These are phyloP conservation scores for Fusarium neocosmosporiellum DNA, from an alignment of 2,329 filamentous ascomycete species.

Conservation along the genomic window DNA sequence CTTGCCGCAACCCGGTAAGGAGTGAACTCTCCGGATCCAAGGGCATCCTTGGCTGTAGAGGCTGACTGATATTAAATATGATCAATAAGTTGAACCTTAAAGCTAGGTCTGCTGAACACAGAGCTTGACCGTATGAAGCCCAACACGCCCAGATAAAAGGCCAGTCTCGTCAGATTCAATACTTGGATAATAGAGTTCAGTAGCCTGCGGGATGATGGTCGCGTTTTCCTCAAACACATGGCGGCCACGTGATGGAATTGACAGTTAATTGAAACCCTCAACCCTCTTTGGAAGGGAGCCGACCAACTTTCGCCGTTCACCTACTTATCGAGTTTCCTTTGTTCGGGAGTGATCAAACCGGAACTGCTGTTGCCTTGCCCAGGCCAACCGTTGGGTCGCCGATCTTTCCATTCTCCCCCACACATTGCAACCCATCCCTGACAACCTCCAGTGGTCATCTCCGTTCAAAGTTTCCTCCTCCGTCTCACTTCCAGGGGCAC, in stretches of 20 bases:
- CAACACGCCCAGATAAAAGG: not conserved
- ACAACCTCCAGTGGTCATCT: not conserved
- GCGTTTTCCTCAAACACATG: not conserved
- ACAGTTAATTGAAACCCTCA: not conserved
- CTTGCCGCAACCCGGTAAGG: not conserved
- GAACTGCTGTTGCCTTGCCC: not conserved
- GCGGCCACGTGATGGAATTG: not conserved
- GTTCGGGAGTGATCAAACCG: not conserved
- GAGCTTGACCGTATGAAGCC: not conserved
- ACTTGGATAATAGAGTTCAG: not conserved
- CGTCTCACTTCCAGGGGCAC: not conserved
- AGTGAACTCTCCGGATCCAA: not conserved
- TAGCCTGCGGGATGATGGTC: not conserved
- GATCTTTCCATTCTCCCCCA: not conserved
- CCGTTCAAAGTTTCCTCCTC: not conserved
- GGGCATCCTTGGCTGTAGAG: not conserved
- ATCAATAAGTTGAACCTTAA: not conserved
- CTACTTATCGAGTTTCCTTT: not conserved
- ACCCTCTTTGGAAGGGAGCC: not conserved
- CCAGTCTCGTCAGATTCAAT: not conserved
- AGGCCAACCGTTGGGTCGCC: not conserved
- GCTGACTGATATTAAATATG: not conserved
- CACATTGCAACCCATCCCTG: not conserved
- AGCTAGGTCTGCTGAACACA: rapidly evolving
- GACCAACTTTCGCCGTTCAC: too few species aligned